Percentiles rank a stretch among this genome's conserved stretches.
Evolutionary conservation across 1,284 basidiomycete genomes (phyloP).

Genomic region (Cryptococcus deneoformans): DNA sequence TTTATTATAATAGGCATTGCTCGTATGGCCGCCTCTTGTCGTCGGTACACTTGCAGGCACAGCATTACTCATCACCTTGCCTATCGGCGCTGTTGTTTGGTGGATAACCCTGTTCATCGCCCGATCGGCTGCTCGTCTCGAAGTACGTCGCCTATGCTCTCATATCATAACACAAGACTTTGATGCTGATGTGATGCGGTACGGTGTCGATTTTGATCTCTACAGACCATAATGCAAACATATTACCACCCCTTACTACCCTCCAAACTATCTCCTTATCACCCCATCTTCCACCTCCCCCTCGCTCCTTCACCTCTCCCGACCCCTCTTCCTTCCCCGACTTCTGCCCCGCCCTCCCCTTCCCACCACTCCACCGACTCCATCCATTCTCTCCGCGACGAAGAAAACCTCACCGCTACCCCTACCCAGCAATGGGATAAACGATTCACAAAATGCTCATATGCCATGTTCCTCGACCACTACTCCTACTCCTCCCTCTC

Average conservation of each 20-base stretch:
- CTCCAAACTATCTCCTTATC: slow-evolving; percentile 24
- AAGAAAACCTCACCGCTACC: not conserved
- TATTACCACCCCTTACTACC: slow-evolving; percentile 34
- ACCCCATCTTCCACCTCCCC: slow-evolving; percentile 43
- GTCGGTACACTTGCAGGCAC: slow-evolving; percentile 47
- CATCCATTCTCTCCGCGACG: not conserved
- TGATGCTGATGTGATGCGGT: not conserved
- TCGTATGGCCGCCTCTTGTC: slow-evolving; percentile 45
- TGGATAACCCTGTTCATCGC: slow-evolving; percentile 46
- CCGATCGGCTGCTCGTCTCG: slow-evolving; percentile 40
- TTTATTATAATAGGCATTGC: slow-evolving; percentile 29
- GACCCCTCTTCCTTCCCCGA: not conserved
- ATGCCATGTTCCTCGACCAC: slow-evolving; percentile 47
- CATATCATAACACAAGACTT: not conserved
- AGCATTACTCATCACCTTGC: slow-evolving; percentile 46
- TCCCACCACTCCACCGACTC: not conserved
- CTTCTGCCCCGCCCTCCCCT: not conserved
- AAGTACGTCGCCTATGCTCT: slow-evolving; percentile 18
- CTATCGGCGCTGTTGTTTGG: slow-evolving; percentile 47
- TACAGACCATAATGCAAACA: slow-evolving; percentile 40
- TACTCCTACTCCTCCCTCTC: slow-evolving; percentile 47
- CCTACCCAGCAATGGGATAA: slow-evolving; percentile 29
- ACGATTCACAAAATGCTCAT: slow-evolving; percentile 43
- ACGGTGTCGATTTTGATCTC: too few relatives aligned
- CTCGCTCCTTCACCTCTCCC: slow-evolving; percentile 37